Base-by-base conservation (phyloP, 345 rosid species). In the Eutrema japonicum region DNA sequence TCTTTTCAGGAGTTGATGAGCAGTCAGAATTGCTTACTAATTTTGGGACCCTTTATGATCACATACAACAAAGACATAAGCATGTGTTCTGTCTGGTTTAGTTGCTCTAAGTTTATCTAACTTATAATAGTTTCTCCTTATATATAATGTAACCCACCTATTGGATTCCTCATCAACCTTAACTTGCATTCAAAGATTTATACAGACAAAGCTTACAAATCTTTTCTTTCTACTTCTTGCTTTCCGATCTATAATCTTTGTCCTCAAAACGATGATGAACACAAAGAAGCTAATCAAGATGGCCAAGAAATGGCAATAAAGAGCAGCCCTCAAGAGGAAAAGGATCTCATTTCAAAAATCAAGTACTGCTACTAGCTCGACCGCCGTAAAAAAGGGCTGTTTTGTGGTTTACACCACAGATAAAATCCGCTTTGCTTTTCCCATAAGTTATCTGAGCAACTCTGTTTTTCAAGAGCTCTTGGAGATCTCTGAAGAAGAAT, bases 401-500 rank as follows among this genome's bases (percentile, higher is more conserved):
- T 81, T 81, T 2, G 77, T 76, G 37, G 76, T 74, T 14, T 83
- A 81, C 77, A 83, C 83, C 4, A 2, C 66, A 0, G 77, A 71
- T 35, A 41, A 43, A 50, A 27, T 1, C 14, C 64, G 77, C 8
- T 77, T 66, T 58, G 50, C 73, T 35, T 71, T 77, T 22, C 72
- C 80, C 0, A 40, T 77, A 41, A 38, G 50, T 18, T 77, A 78
- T 51, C 65, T 82, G 3, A 67, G 45, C 46, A 67, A 67, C 36
- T 26, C 54, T 4, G 10, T 81, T 16, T 38, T 82, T 12, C 64
- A 68, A 68, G 79, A 80, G 29, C 80, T 84, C 55, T 69, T 82
- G 50, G 74, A 41, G 12, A 78, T 82, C 32, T 74, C 83, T 8
- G 86, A 74, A 69, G 83, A 82, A 73, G 85, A 76, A 43, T 78